Percentiles rank a stretch among this genome's conserved stretches.
These are phyloP conservation scores for Eucalyptus polybractea DNA, from an alignment of 345 rosid species.

Conservation along the genomic window DNA sequence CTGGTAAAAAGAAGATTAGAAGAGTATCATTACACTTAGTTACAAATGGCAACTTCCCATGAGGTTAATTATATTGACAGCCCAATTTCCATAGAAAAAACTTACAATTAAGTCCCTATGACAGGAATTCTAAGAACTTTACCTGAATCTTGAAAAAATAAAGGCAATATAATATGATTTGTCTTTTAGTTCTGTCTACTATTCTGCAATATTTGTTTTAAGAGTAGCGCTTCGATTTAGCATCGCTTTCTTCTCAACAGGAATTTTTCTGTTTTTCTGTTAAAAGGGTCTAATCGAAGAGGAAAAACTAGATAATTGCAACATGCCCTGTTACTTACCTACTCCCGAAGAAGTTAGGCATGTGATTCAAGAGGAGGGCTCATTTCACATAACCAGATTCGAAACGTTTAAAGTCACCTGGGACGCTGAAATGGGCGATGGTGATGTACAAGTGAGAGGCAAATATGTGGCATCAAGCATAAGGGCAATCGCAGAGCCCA, in stretches of 20 bases:
- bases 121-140: too few relatives aligned
- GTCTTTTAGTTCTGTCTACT: not conserved
- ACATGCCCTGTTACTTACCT: not conserved
- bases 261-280: too few relatives aligned
- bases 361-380: not conserved
- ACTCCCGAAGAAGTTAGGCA: not conserved
- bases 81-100: not conserved
- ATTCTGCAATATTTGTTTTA: too few relatives aligned
- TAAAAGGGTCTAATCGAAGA: not conserved
- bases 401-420: not conserved
- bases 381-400: not conserved
- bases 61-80: not conserved
- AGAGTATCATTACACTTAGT: not conserved
- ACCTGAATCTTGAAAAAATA: too few relatives aligned
- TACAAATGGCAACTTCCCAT: not conserved
- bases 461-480: not conserved
- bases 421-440: not conserved
- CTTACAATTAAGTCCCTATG: too few relatives aligned
- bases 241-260: not conserved
- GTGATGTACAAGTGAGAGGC: not conserved
- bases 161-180: too few relatives aligned
- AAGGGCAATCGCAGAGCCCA: not conserved
- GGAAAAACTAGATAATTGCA: not conserved
- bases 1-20: not conserved
- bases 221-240: not conserved